Evolutionary conservation across 2,329 filamentous ascomycete species (phyloP).

Genomic region (Teratosphaeria pseudoeucalypti): DNA sequence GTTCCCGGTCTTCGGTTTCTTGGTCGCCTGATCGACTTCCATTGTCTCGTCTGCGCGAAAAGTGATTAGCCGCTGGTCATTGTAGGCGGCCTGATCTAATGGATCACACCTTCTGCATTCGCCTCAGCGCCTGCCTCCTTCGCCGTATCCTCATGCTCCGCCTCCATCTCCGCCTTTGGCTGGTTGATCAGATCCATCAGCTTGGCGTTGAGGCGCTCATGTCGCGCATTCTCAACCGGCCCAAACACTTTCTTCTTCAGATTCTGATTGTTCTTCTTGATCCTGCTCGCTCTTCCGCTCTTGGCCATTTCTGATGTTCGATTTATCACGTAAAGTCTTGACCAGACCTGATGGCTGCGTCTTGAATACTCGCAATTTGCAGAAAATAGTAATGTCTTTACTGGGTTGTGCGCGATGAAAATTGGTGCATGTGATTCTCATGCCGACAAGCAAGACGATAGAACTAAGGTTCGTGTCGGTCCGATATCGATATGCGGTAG

Average conservation of each 20-base stretch:
- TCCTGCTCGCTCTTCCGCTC: conserved; percentile 65
- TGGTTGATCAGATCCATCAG: conserved; percentile 69
- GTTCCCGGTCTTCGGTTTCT: not conserved
- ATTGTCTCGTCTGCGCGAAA: conserved; percentile 3
- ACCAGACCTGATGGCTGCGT: conserved; percentile 53
- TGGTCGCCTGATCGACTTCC: conserved; percentile 4
- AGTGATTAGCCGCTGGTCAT: not conserved
- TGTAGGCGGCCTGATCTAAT: not conserved
- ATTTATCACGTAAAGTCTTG: conserved; percentile 41
- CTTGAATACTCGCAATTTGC: not conserved
- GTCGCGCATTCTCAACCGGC: conserved; percentile 67
- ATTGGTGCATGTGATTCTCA: not conserved
- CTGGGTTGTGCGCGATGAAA: not conserved
- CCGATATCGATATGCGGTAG: not conserved
- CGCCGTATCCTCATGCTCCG: conserved; percentile 4
- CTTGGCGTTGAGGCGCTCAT: conserved; percentile 75
- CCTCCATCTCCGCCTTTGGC: conserved; percentile 47
- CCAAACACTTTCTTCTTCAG: conserved; percentile 76
- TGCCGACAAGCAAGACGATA: not conserved
- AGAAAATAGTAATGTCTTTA: not conserved
- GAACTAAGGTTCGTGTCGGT: not conserved
- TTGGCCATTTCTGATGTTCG: conserved; percentile 62
- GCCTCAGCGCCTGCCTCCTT: conserved; percentile 10
- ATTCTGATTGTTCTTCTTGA: conserved; percentile 72
- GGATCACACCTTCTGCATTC: conserved; percentile 2